Evolutionary conservation across 805 yeast species (phyloP).

Genomic region (Lipomyces sp.): DNA sequence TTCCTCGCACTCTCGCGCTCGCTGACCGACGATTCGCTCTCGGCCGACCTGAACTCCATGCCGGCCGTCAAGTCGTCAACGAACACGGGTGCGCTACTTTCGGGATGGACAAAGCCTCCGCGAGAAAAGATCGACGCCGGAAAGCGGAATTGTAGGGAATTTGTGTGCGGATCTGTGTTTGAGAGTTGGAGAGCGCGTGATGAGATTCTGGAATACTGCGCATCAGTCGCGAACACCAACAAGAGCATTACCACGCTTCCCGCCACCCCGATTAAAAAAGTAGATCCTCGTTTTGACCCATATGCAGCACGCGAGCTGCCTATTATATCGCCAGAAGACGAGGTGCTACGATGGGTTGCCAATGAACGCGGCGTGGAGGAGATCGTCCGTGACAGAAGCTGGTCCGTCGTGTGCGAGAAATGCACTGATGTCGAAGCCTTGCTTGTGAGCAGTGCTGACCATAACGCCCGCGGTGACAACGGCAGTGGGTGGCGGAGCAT

Average conservation of each 20-base stretch:
- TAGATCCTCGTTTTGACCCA: slow-evolving; percentile 38
- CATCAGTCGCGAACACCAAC: slow-evolving; percentile 22
- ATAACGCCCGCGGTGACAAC: slow-evolving; percentile 1
- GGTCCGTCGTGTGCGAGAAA: slow-evolving; percentile 21
- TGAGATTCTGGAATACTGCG: slow-evolving; percentile 27
- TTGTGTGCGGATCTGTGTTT: slow-evolving; percentile 13
- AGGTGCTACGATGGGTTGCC: slow-evolving; percentile 28
- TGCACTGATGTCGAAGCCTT: slow-evolving; percentile 23
- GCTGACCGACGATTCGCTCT: slow-evolving; percentile 20
- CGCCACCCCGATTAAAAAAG: slow-evolving; percentile 39
- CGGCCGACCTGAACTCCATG: slow-evolving; percentile 22
- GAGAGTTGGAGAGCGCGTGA: slow-evolving; percentile 32
- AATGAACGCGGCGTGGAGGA: slow-evolving; percentile 28
- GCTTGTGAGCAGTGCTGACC: neutral
- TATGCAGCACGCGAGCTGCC: slow-evolving; percentile 38
- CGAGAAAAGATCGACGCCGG: slow-evolving; percentile 10
- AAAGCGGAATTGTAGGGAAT: slow-evolving; percentile 12
- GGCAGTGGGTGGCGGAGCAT: slow-evolving; percentile 17
- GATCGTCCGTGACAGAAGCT: slow-evolving; percentile 30
- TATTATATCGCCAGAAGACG: slow-evolving; percentile 20
- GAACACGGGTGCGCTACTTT: slow-evolving; percentile 3
- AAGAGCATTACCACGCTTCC: slow-evolving; percentile 36
- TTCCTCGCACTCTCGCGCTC: slow-evolving; percentile 21
- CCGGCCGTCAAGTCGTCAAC: slow-evolving; percentile 2
- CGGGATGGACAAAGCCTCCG: slow-evolving; percentile 17